These are phyloP conservation scores for Xylaria sp. DNA, from an alignment of 2,329 filamentous ascomycete genomes.

Conservation along the genomic window DNA sequence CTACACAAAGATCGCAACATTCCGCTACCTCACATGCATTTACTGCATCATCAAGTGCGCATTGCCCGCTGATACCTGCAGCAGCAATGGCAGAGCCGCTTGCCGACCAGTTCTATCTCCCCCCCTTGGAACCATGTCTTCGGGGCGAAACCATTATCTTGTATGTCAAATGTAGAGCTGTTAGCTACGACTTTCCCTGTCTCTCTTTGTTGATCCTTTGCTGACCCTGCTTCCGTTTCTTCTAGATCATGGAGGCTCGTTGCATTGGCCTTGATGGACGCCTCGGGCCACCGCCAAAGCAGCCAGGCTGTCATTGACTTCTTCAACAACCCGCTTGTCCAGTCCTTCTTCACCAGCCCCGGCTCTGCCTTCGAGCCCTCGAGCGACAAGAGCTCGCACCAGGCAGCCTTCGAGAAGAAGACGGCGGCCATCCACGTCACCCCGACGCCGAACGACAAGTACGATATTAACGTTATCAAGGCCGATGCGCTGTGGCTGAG, in stretches of 20 bases:
- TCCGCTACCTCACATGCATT: constrained; percentile 47
- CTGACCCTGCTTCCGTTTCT: constrained; percentile 41
- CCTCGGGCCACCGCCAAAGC: constrained; percentile 64
- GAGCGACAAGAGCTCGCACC: constrained; percentile 66
- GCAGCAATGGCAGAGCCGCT: constrained; percentile 75
- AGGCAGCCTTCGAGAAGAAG: constrained; percentile 81
- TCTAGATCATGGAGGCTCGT: constrained; percentile 71
- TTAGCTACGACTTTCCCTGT: neutral
- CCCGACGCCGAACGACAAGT: constrained; percentile 72
- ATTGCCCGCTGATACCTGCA: constrained; percentile 61
- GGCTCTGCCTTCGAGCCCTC: constrained; percentile 74
- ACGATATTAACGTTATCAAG: constrained; percentile 83
- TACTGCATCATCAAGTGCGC: constrained; percentile 47
- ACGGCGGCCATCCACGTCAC: constrained; percentile 88
- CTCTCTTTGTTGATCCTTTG: neutral
- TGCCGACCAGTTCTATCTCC: constrained; percentile 79
- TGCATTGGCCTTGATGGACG: constrained; percentile 67
- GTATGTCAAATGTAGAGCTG: constrained; percentile 62
- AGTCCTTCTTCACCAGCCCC: constrained; percentile 75
- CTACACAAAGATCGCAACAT: constrained; percentile 30
- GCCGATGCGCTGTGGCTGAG: constrained; percentile 88
- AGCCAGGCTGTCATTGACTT: constrained; percentile 72
- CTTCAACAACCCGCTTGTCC: constrained; percentile 75
- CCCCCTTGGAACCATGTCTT: constrained; percentile 86
- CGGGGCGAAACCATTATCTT: constrained; percentile 82